Base-by-base conservation (phyloP, 2,329 filamentous ascomycete species). In the Pyrenochaeta sp. region DNA sequence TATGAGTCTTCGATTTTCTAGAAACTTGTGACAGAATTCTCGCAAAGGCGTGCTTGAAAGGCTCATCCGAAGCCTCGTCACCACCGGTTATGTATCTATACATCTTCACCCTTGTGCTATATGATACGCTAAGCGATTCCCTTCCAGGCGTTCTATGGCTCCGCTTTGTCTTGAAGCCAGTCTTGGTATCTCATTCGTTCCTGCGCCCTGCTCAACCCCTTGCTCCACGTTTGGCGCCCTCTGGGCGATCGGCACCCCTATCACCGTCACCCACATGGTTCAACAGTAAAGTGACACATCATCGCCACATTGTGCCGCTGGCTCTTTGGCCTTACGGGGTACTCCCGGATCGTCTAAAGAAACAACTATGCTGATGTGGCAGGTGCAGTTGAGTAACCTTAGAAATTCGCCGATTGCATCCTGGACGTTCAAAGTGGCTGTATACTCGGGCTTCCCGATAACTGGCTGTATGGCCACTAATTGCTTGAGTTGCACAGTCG, bases 61-160 rank as follows among this genome's bases (percentile, higher is more conserved):
- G 4, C n/a, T 30, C 37, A 14, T 29, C 31, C 10, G 30, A n/a
- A 14, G 18, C 2, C 1, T 35, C 20, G 42, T 23, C 6, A 33
- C 20, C 42, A 29, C 35, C 30, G 23, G 15, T n/a, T 7, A 51
- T 15, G 44, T 41, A 43, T 36, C 54, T 63, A 58, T 65, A 64
- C 42, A 33, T 30, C 14, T 44, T 29, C 20, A 65, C 51, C 69
- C 69, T 63, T 65, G 68, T 49, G 23, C 55, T 63, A 71, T 73
- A 73, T 45, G 51, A 52, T 17, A 45, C 55, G 51, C 53, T 62
- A 58, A 49, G 44, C 62, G 54, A 57, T 35, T 37, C 27, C 36
- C 47, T 39, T 36, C 60, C 51, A 58, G 46, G 45, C 32, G 51
- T 48, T 30, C 45, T 41, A 31, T 55, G 46, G 31, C 41, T 37